A percentile compares a stretch with the other conserved stretches of the same genome.
Conservation (phyloP, 2,329 filamentous ascomycete species). For the Ophiostoma himal-ulmi region DNA sequence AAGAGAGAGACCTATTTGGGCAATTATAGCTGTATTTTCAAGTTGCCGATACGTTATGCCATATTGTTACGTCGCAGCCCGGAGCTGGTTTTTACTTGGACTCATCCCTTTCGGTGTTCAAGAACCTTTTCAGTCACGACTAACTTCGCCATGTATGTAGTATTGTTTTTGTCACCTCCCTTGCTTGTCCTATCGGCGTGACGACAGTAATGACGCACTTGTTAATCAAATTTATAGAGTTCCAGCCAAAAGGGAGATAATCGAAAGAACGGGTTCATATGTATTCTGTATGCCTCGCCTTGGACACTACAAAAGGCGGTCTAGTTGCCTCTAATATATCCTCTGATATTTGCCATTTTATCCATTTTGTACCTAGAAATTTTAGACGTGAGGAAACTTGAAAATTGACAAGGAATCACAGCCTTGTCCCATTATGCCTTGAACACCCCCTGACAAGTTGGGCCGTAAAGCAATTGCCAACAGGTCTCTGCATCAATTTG, state of each 20-base stretch:
- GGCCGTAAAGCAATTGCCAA: not conserved
- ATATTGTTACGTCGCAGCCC: not conserved
- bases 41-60: not conserved
- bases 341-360: not conserved
- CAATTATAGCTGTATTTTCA: not conserved
- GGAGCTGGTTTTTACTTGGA: not conserved
- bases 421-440: not conserved
- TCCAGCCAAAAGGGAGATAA: too few relatives aligned
- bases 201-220: not conserved
- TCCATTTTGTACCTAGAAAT: not conserved
- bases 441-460: not conserved
- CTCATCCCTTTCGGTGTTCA: constrained; percentile 4
- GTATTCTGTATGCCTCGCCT: not conserved
- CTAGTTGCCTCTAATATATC: not conserved
- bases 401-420: not conserved
- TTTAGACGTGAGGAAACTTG: not conserved
- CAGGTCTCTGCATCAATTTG: not conserved
- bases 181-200: not conserved
- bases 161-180: not conserved
- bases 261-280: not conserved
- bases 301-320: not conserved
- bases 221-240: not conserved
- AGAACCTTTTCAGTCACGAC: constrained; percentile 5
- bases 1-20: not conserved
- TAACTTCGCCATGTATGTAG: not conserved